These are phyloP conservation scores for Lenzites betulinus DNA, from an alignment of 768 basidiomycete species.

Conservation along the genomic window DNA sequence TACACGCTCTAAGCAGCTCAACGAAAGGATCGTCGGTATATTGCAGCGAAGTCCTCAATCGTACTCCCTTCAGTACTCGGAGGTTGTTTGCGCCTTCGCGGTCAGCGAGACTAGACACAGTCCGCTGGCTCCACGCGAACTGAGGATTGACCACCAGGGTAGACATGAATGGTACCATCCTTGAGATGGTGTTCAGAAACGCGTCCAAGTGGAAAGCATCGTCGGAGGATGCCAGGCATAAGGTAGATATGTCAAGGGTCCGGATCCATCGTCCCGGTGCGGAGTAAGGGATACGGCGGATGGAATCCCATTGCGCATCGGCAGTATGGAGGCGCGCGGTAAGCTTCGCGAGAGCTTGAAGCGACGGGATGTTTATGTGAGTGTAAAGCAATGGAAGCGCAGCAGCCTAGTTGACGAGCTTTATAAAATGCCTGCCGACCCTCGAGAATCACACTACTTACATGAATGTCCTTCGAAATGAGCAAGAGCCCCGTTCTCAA, in stretches of 20 bases:
- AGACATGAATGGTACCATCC: conserved; percentile 65
- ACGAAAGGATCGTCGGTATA: conserved; percentile 56
- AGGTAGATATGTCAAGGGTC: conserved; percentile 64
- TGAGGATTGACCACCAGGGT: conserved; percentile 55
- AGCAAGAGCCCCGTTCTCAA: conserved; percentile 32
- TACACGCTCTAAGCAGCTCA: conserved; percentile 54
- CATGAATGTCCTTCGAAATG: conserved; percentile 23
- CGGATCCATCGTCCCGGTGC: conserved; percentile 89
- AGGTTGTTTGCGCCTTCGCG: conserved; percentile 55
- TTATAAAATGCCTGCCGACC: background rate
- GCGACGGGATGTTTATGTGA: conserved; percentile 46
- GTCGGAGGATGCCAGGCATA: conserved; percentile 46
- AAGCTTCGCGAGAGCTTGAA: conserved; percentile 56
- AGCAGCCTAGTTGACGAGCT: conserved; percentile 49
- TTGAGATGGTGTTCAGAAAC: conserved; percentile 63
- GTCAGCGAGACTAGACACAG: conserved; percentile 50
- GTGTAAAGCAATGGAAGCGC: conserved; percentile 68
- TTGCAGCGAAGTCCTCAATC: conserved; percentile 35
- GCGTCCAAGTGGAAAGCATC: conserved; percentile 61
- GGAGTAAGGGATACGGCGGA: conserved; percentile 84
- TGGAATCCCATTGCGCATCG: conserved; percentile 85
- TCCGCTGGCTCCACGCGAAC: conserved; percentile 62
- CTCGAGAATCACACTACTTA: background rate
- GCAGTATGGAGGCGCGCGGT: conserved; percentile 56
- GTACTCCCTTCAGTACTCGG: conserved; percentile 55